Conservation (phyloP, 169 alveolate genomes). For the Plasmodium ovale region DNA sequence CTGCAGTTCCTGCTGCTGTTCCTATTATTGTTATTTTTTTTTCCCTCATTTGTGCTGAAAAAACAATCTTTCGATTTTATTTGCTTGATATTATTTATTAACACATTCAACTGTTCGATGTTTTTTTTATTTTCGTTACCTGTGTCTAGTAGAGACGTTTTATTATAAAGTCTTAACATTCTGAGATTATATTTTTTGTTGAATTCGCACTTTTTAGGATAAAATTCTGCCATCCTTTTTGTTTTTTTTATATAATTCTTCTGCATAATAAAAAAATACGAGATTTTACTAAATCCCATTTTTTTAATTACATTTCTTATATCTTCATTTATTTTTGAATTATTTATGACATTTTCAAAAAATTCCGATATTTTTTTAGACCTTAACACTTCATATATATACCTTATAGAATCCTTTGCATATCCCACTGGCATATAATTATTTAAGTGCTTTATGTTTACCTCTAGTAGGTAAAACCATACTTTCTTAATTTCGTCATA, state of each 20-base stretch:
- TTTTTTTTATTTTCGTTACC: conserved; percentile 14
- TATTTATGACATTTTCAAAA: background rate
- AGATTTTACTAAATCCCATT: conserved; percentile 42
- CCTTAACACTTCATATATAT: conserved; percentile 38
- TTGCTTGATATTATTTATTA: conserved; percentile 11
- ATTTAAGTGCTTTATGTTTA: conserved; percentile 18
- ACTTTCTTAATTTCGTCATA: conserved; percentile 50
- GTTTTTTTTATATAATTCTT: conserved; percentile 16
- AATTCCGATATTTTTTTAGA: background rate
- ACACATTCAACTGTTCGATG: conserved; percentile 1
- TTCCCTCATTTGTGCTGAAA: background rate
- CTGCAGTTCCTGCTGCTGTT: background rate
- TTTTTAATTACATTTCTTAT: conserved; percentile 27
- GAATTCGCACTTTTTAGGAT: conserved; percentile 38
- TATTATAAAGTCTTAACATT: conserved; percentile 22
- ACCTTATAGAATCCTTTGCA: conserved; percentile 11
- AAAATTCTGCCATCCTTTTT: background rate
- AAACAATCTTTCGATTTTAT: background rate
- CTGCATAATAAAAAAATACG: conserved; percentile 36
- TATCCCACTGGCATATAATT: conserved; percentile 25
- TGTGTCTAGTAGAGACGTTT: conserved; percentile 29
- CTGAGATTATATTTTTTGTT: conserved; percentile 8
- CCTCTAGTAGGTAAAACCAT: conserved; percentile 51
- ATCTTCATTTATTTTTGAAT: conserved; percentile 8
- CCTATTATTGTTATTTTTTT: background rate